Evolutionary conservation across 1,284 basidiomycete genomes (phyloP).

Genomic region (Cutaneotrichosporon sp.): DNA sequence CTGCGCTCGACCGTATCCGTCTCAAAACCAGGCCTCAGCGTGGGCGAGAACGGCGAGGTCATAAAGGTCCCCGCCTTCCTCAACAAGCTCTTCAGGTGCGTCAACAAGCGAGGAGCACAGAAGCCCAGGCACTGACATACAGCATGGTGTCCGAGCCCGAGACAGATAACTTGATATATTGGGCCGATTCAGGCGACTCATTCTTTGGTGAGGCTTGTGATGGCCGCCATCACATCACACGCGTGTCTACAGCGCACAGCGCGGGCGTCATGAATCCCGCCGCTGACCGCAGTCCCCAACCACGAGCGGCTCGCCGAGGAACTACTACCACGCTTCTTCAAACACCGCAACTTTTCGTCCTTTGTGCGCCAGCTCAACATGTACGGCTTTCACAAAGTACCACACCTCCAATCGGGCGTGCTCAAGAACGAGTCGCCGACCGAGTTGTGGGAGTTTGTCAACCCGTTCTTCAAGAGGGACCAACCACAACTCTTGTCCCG

Average conservation of each 20-base stretch:
- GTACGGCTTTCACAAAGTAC: constrained; percentile 95
- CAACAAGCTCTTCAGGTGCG: constrained; percentile 86
- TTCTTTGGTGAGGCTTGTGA: constrained; percentile 68
- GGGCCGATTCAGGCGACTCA: constrained; percentile 84
- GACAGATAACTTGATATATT: constrained; percentile 80
- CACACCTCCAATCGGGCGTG: constrained; percentile 92
- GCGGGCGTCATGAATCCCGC: not conserved
- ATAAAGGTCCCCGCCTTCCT: constrained; percentile 73
- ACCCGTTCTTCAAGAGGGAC: constrained; percentile 82
- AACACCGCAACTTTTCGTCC: constrained; percentile 89
- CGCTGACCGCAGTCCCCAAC: constrained; percentile 68
- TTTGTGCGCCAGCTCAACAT: constrained; percentile 97
- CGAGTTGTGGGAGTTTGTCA: constrained; percentile 92
- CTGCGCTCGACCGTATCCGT: constrained; percentile 23
- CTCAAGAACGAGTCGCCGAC: constrained; percentile 74
- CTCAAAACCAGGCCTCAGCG: constrained; percentile 41
- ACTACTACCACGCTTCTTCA: constrained; percentile 90
- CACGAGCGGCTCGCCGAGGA: constrained; percentile 89
- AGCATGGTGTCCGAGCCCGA: constrained; percentile 89
- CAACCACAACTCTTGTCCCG: constrained; percentile 87
- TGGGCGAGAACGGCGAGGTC: constrained; percentile 50
- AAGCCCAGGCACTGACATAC: not conserved
- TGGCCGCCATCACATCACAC: not conserved
- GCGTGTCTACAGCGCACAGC: not conserved
- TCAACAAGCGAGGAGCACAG: constrained; percentile 26